Evolutionary conservation across 2,329 filamentous ascomycete genomes (phyloP), one percentile per base, ranked within the genome.

Genomic region (Aspergillus pseudoterreus): DNA sequence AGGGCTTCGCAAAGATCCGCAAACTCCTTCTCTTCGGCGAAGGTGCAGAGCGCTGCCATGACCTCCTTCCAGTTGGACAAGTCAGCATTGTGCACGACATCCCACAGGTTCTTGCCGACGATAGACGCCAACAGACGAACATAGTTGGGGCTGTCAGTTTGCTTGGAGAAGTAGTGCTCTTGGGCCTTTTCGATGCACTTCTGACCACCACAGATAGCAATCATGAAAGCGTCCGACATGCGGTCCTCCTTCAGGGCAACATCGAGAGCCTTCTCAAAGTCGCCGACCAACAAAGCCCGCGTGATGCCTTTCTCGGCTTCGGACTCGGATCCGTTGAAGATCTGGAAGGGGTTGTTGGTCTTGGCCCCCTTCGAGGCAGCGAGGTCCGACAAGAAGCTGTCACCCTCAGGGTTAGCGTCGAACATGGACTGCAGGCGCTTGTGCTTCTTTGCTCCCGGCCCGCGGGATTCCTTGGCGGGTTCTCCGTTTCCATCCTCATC

Each of bases 91-190:
- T 97, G 90, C 6, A 97, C 94, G 43, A 97, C 82, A 73, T 99
- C 94, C 94, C 92, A 97, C 1, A 99, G 80, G 65, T 99, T 96
- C 78, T 97, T 97, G 56, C 88, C 86, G 51, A 96, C 92, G 47
- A 99, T 90, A 5, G 92, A 96, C 47, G 89, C 87, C 49, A 99
- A 80, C 8, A 99, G 80, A 41, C 95, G 87, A 51, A 97, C 78
- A 66, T 99, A 99, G 73, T 92, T 97, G 1, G 95, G 92, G 24
- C 87, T 86, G 52, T 86, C 86, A 6, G 83, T 81, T 71, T 92
- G 90, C 64, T 87, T 87, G 51, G 90, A 87, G 57, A 99, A 84
- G 68, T 99, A 99, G 11, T 91, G 85, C 54, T 88, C 82, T 71
- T 97, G 94, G 4, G 92, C 92, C 76, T 95, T 96, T 63, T 96